Evolutionary conservation across 805 yeast genomes (phyloP), one percentile per base, ranked within the genome.

Genomic region (Candida cerambycidarum): DNA sequence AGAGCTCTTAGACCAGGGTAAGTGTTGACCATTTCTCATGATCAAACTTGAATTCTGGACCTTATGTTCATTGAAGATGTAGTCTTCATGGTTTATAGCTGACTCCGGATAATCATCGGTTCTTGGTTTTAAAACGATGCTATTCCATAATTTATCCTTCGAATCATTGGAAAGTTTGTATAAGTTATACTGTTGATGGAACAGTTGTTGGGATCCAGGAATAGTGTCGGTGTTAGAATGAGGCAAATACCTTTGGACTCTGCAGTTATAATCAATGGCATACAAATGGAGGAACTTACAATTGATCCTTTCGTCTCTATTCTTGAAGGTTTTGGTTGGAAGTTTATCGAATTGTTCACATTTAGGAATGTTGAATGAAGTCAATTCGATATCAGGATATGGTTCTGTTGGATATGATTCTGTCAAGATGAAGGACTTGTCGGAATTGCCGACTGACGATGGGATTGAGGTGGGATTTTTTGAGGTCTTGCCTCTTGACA

Each of bases 71-170:
- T 61, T 54, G 31, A 54, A 56, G 8, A 61, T 40, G 45, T 59
- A 61, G 15, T 41, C 21, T n/a, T 48, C 43, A 32, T 47, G 42
- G 44, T 61, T 57, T 10, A 66, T 53, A 16, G 42, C 29, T 11
- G 30, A 18, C 6, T 34, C 17, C 1, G 68, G 69, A 8, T 55
- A 45, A 1, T 52, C 45, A 48, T 79, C 85, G 1, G 48, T 44
- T 33, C 83, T 62, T 17, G 84, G 82, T 3, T 75, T 72, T 24
- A 80, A 55, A 4, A 80, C 66, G 12, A 80, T 80, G 39, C 65
- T 68, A 28, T 67, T 64, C 82, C 82, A 79, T 35, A 79, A 57
- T 52, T 76, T 73, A 34, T 77, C 78, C 41, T 78, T 61, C 3
- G 78, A 67, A 13, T 67, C 43, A 7, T 65, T 54, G 1, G 76